Base-by-base conservation (phyloP, 2,329 filamentous ascomycete genomes). In the Fusarium sp. region DNA sequence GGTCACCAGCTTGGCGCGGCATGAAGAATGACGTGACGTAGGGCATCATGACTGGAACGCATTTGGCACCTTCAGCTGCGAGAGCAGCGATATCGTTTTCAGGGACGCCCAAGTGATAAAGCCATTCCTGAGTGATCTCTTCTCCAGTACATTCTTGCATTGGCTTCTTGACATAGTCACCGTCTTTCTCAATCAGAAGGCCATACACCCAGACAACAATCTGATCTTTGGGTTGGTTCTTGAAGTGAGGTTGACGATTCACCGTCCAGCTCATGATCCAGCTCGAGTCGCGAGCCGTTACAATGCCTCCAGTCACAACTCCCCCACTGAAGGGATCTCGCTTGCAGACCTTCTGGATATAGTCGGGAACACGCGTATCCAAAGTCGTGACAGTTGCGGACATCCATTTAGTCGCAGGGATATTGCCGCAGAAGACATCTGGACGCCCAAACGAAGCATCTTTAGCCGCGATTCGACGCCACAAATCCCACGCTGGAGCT, bases 401-500 rank as follows among this genome's bases (percentile, higher is more conserved):
- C 44, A 40, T 39, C 52, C 52, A 55, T n/a, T 50, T 55, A 7
- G 52, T 55, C 2, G 52, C 32, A 6, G 52, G 32, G 4, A 50
- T 25, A 7, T 55, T 32, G 19, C 27, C 10, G 6, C 32, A 49
- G 19, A 55, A 55, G 11, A 50, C 33, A 25, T 40, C 23, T 23
- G 52, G 44, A 22, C 45, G 52, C 11, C 52, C 52, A 15, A 55
- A 55, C 1, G 44, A 39, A 14, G 52, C 15, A 9, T 50, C 23
- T 22, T 55, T 50, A 14, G 52, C 52, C 13, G 52, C 52, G 2
- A 55, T 55, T 7, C 52, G 52, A 10, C 52, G 52, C 44, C 52
- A 55, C 32, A 55, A 9, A 9, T 55, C 52, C 52, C 52, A 55
- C 14, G 51, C 51, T 7, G 51, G 51, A 48, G 51, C 51, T 30